phyloP scores from a whole-genome alignment of 495 filamentous ascomycete species.

The Aspergillus sparsus region DNA sequence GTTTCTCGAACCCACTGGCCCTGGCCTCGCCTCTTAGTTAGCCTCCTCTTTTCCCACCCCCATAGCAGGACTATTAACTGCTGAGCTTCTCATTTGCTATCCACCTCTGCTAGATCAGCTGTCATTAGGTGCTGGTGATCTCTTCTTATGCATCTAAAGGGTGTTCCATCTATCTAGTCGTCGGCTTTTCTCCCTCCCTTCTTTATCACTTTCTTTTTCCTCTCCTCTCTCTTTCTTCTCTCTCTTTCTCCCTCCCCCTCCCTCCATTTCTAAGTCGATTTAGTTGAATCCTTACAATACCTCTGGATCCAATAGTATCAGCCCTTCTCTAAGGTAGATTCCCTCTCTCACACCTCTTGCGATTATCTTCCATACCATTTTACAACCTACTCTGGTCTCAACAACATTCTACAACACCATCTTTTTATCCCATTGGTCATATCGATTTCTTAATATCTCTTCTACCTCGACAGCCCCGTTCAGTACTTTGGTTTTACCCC shows the following conservation, averaged over 20 bases:
- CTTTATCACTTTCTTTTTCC: constrained; percentile 20
- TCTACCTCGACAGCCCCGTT: neutral
- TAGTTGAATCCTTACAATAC: constrained; percentile 1
- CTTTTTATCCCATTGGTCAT: constrained; percentile 14
- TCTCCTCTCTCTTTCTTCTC: constrained; percentile 13
- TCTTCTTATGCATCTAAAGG: constrained; percentile 25
- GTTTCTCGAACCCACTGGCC: constrained; percentile 26
- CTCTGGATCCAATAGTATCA: constrained; percentile 14
- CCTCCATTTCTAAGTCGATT: constrained; percentile 7
- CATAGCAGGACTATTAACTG: constrained; percentile 19
- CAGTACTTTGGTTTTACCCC: too few relatives aligned
- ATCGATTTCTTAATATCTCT: constrained; percentile 2
- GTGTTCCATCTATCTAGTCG: constrained; percentile 26
- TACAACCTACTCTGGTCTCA: neutral
- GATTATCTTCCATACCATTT: neutral
- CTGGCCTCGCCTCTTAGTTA: constrained; percentile 26
- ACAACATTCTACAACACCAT: too few relatives aligned
- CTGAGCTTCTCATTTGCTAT: constrained; percentile 28
- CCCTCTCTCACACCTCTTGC: constrained; percentile 7
- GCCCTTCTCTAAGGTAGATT: constrained; percentile 10
- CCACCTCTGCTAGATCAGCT: constrained; percentile 26
- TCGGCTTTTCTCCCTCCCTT: constrained; percentile 16
- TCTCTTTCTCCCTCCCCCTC: constrained; percentile 10
- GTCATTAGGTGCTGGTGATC: constrained; percentile 30
- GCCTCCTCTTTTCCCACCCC: constrained; percentile 13